Evolutionary conservation across 208 protist species (phyloP).

Genomic region (Tritrichomonas foetus): DNA sequence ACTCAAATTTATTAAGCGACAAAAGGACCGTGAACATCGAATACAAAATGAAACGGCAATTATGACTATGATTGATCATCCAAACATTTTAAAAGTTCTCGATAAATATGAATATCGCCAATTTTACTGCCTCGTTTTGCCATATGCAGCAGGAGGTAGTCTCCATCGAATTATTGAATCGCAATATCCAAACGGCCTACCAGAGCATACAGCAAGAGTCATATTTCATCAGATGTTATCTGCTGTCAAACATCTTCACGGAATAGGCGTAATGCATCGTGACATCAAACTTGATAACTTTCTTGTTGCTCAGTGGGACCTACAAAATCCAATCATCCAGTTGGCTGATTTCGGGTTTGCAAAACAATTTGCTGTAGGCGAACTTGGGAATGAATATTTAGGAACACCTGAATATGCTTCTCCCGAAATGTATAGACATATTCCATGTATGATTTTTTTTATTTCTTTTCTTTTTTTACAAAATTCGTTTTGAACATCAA

Average conservation of each 20-base stretch:
- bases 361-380: not conserved
- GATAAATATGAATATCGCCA: not conserved
- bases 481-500: too few species aligned
- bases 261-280: not conserved
- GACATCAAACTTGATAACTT: slow-evolving; percentile 35
- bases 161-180: not conserved
- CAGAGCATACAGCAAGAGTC: not conserved
- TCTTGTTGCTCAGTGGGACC: not conserved
- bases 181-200: not conserved
- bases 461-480: too few species aligned
- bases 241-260: not conserved
- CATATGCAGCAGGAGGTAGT: not conserved
- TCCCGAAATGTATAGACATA: slow-evolving; percentile 6
- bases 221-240: not conserved
- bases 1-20: not conserved
- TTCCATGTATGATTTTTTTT: too few species aligned
- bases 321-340: not conserved
- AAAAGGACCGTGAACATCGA: not conserved
- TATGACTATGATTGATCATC: not conserved
- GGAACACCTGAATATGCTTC: not conserved
- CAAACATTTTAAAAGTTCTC: not conserved
- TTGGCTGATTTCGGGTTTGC: slow-evolving; percentile 22
- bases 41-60: not conserved
- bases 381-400: not conserved
- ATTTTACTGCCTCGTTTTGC: not conserved